Base-by-base conservation (phyloP, 495 filamentous ascomycete species). In the Pyronema omphalodes region DNA sequence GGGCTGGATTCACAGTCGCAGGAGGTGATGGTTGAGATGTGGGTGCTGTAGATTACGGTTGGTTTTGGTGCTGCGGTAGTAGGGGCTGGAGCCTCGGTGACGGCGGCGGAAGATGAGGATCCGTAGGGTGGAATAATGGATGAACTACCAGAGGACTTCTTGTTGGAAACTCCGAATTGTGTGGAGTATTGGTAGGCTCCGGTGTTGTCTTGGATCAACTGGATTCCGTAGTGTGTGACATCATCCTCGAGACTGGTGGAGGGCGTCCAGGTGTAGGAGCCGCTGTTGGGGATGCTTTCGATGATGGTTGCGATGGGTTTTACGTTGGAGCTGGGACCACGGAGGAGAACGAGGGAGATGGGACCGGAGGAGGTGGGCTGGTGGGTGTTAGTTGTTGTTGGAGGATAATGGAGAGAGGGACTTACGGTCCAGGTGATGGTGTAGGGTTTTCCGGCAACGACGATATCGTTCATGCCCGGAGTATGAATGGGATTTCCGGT, bases 111-210 rank as follows among this genome's bases (percentile, higher is more conserved):
- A 44, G 15, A 17, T 9, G 48, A n/a, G 39, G n/a, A n/a, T n/a
- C n/a, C n/a, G n/a, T n/a, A 39, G 37, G 57, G 29, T 48, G 37
- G 43, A 37, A n/a, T n/a, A n/a, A n/a, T n/a, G n/a, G n/a, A n/a
- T n/a, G n/a, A n/a, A n/a, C n/a, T 33, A 29, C 43, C 43, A 43
- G 40, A 48, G 19, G 46, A 45, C 14, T 54, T 55, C 8, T 55
- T 35, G 67, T 78, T 78, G 51, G 66, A 66, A 67, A 85, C 70
- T 61, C 81, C 81, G 68, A 83, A 85, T 63, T 84, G 81, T 41
- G 76, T 77, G 19, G 74, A 75, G 69, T 76, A 85, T 66, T 85
- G 81, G 72, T 78, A 84, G 59, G 72, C 62, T 60, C 79, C 77
- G 55, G 71, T 76, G 8, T 65, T 68, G 63, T 81, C 77, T 37